A percentile compares a stretch with the other conserved stretches of the same genome.
phyloP scores from a whole-genome alignment of 345 rosid genomes.

The Syzygium jambos region DNA sequence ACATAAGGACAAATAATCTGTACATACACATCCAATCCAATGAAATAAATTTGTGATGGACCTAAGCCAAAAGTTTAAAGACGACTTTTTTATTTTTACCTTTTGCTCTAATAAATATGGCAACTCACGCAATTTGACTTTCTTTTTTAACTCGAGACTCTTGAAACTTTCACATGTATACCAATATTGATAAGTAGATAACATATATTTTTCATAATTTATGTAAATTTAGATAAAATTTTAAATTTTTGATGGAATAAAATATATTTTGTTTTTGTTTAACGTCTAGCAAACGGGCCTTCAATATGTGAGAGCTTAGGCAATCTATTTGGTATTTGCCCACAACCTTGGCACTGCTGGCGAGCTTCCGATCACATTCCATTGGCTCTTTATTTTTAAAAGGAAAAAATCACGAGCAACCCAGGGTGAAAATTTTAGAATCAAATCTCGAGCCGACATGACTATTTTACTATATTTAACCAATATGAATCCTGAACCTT shows the following conservation, averaged over 20 bases:
- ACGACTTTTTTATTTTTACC: no score
- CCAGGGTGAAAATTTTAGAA: no score
- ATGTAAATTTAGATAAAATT: not conserved
- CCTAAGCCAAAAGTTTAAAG: no score
- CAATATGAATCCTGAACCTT: not conserved
- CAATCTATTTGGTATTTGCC: not conserved
- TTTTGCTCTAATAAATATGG: not conserved
- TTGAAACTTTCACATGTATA: not conserved
- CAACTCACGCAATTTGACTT: no score
- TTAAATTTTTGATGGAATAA: no score
- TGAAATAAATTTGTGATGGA: no score
- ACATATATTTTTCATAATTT: no score
- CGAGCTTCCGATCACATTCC: not conserved
- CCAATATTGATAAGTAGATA: not conserved
- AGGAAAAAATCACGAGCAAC: not conserved
- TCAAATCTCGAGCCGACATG: not conserved
- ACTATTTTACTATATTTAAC: no score
- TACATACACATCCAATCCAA: not conserved
- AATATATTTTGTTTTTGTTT: no score
- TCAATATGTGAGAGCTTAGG: not conserved
- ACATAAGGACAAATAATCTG: not conserved
- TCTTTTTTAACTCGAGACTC: no score
- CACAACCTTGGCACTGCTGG: not conserved
- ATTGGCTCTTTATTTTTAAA: no score
- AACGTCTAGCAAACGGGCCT: not conserved